phyloP scores from a whole-genome alignment of 2,329 filamentous ascomycete genomes.

The Fusarium aywerte region DNA sequence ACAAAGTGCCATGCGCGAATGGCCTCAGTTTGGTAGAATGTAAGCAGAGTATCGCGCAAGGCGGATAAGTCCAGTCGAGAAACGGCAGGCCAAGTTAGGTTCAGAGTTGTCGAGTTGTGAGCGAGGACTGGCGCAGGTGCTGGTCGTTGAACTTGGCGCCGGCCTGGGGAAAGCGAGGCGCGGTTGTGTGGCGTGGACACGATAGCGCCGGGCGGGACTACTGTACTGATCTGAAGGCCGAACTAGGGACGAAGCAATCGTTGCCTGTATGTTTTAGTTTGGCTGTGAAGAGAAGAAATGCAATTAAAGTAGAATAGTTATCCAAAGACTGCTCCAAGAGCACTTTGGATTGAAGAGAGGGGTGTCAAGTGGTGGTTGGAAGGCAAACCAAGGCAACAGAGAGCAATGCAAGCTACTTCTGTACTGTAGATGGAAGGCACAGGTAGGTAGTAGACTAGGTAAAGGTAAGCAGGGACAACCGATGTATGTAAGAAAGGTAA shows the following conservation, averaged over 20 bases:
- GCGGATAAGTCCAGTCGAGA: neutral
- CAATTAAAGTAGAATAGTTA: neutral
- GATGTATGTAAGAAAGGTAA: constrained; percentile 17
- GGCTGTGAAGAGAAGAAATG: constrained; percentile 5
- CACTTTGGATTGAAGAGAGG: constrained; percentile 8
- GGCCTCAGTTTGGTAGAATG: constrained; percentile 14
- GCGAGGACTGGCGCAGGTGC: constrained; percentile 28
- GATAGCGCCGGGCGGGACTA: constrained; percentile 38
- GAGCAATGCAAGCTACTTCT: neutral
- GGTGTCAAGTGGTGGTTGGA: constrained; percentile 5
- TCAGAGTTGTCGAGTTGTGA: constrained; percentile 33
- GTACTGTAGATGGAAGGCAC: constrained; percentile 2
- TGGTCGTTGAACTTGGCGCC: constrained; percentile 20
- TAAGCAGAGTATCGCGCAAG: constrained; percentile 15
- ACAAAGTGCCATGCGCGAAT: constrained; percentile 43
- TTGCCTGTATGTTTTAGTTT: neutral
- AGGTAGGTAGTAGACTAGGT: neutral
- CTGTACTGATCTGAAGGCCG: constrained; percentile 35
- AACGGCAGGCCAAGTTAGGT: constrained; percentile 16
- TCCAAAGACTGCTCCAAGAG: neutral
- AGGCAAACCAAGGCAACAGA: constrained; percentile 1
- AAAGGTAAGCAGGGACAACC: constrained; percentile 3
- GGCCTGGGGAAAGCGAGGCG: constrained; percentile 35
- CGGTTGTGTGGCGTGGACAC: constrained; percentile 43
- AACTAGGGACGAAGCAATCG: constrained; percentile 14